phyloP scores from a whole-genome alignment of 192 early-diverging fungal species.

The Dissophora globulifera region DNA sequence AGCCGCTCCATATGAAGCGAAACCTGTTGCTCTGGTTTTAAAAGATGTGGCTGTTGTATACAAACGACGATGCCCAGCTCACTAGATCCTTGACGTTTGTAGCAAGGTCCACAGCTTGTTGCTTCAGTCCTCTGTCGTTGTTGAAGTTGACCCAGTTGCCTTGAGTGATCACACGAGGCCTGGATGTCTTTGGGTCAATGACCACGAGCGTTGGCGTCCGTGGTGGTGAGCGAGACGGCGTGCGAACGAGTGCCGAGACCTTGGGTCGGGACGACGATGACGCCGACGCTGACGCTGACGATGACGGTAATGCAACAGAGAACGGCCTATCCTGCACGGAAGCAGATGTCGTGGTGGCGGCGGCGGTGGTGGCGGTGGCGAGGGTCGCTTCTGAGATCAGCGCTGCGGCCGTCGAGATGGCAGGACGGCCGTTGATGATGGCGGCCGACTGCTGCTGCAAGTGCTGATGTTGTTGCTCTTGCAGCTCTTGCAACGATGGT shows the following conservation, averaged over 20 bases:
- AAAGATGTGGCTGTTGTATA: slow-evolving; percentile 49
- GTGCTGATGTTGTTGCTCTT: too few relatives aligned
- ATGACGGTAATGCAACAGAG: too few relatives aligned
- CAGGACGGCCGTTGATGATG: too few relatives aligned
- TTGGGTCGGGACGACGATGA: background rate
- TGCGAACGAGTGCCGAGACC: slow-evolving; percentile 1
- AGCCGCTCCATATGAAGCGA: too few relatives aligned
- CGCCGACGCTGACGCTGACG: background rate
- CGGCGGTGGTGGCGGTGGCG: background rate
- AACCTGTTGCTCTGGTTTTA: too few relatives aligned
- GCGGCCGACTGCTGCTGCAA: too few relatives aligned
- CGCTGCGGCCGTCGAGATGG: too few relatives aligned
- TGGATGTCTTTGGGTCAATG: background rate
- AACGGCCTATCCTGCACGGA: too few relatives aligned
- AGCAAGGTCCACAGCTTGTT: slow-evolving; percentile 38
- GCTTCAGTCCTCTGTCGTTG: slow-evolving; percentile 25
- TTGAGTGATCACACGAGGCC: slow-evolving; percentile 5
- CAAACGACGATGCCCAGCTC: slow-evolving; percentile 52
- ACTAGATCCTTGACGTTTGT: slow-evolving; percentile 47
- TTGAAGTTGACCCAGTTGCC: background rate
- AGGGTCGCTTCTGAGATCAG: too few relatives aligned
- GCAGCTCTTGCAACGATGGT: too few relatives aligned
- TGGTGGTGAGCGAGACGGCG: background rate
- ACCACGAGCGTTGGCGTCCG: background rate
- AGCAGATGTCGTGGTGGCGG: background rate